A percentile compares a stretch with the other conserved stretches of the same genome.
Evolutionary conservation across 1,139 yeast genomes (phyloP).

Genomic region (Yamadazyma dendronema): DNA sequence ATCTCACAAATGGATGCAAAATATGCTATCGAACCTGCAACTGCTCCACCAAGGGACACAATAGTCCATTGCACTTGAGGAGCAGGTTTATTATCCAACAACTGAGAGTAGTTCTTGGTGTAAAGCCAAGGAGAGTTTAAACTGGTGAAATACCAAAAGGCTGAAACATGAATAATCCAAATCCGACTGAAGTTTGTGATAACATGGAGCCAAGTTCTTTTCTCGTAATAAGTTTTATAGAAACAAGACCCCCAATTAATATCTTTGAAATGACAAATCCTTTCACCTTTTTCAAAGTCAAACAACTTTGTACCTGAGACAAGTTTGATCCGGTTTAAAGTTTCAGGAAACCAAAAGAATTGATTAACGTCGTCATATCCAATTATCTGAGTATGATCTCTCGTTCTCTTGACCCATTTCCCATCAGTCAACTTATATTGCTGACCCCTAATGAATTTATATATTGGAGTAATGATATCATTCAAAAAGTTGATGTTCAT

Average conservation of each 20-base stretch:
- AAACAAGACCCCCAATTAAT: conserved; percentile 65
- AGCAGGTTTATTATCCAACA: conserved; percentile 63
- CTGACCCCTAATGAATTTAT: conserved; percentile 41
- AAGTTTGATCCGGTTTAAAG: conserved; percentile 50
- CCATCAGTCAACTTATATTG: conserved; percentile 39
- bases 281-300: conserved; percentile 38
- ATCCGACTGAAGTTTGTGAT: conserved; percentile 76
- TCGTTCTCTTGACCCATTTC: conserved; percentile 46
- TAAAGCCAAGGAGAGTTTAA: conserved; percentile 77
- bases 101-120: conserved; percentile 58
- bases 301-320: conserved; percentile 43
- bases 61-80: conserved; percentile 59
- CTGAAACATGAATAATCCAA: conserved; percentile 76
- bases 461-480: conserved; percentile 45
- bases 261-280: conserved; percentile 48
- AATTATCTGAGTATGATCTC: conserved; percentile 67
- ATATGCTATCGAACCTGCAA: conserved; percentile 65
- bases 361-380: conserved; percentile 90
- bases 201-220: conserved; percentile 75
- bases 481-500: conserved; percentile 29
- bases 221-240: conserved; percentile 71
- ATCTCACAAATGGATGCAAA: conserved; percentile 63
- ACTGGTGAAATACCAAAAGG: conserved; percentile 81
- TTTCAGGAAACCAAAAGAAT: conserved; percentile 75
- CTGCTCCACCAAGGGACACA: conserved; percentile 69